Percentiles rank a stretch among this genome's conserved stretches.
These are phyloP conservation scores for Vanderwaltozyma polyspora DNA, from an alignment of 805 yeast genomes.

Conservation along the genomic window DNA sequence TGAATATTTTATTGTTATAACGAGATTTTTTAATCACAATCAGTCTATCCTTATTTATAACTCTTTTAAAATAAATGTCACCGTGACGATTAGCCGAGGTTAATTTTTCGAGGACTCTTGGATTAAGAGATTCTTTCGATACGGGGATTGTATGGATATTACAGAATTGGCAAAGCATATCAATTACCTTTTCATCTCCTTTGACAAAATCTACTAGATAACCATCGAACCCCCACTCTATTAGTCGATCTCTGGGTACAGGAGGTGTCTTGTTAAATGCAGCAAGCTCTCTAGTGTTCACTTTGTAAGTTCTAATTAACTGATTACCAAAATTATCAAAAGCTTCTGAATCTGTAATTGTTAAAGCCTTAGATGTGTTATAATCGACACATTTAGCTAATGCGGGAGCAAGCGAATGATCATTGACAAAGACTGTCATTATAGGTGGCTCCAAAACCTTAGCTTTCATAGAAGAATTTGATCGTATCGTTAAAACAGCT, in stretches of 20 bases:
- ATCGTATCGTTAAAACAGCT: slow-evolving; percentile 26
- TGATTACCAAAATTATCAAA: slow-evolving; percentile 35
- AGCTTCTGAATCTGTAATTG: slow-evolving; percentile 43
- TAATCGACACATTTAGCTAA: slow-evolving; percentile 47
- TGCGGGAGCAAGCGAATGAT: slow-evolving; percentile 39
- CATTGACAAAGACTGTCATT: slow-evolving; percentile 45
- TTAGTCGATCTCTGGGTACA: slow-evolving; percentile 29
- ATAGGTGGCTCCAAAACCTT: slow-evolving; percentile 65
- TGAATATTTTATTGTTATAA: slow-evolving; percentile 47
- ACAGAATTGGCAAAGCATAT: slow-evolving; percentile 52
- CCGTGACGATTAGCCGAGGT: slow-evolving; percentile 31
- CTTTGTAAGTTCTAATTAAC: slow-evolving; percentile 36
- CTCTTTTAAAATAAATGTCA: slow-evolving; percentile 38
- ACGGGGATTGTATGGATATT: slow-evolving; percentile 54
- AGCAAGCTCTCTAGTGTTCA: slow-evolving; percentile 45
- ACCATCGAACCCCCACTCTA: slow-evolving; percentile 63
- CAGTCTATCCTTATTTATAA: slow-evolving; percentile 47
- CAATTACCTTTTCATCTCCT: slow-evolving; percentile 64
- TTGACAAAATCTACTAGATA: slow-evolving; percentile 55
- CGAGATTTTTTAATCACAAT: slow-evolving; percentile 44
- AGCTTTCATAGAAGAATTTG: slow-evolving; percentile 29
- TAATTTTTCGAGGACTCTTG: slow-evolving; percentile 30
- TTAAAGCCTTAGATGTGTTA: slow-evolving; percentile 48
- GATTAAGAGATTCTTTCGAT: slow-evolving; percentile 34
- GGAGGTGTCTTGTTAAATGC: slow-evolving; percentile 12